Percentiles rank a stretch among this genome's conserved stretches.
phyloP scores from a whole-genome alignment of 73 alveolate species.

The Uronychia setigera region DNA sequence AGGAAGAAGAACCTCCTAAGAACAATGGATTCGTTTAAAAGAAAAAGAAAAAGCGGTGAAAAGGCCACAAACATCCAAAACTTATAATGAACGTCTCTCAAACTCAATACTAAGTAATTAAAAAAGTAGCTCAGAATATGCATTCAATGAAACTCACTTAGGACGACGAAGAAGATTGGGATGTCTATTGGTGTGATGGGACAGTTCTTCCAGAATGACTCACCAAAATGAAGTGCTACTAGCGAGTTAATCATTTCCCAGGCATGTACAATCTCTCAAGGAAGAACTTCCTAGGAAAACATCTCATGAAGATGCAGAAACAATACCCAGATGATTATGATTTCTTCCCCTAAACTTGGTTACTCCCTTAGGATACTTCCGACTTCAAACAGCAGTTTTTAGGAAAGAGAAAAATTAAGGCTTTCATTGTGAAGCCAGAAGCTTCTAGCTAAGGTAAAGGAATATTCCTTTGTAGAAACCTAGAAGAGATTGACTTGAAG shows the following conservation, averaged over 20 bases:
- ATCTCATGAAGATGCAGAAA: neutral
- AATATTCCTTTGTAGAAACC: conserved; percentile 38
- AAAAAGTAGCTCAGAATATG: conserved; percentile 42
- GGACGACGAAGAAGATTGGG: conserved; percentile 10
- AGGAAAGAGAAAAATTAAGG: conserved; percentile 50
- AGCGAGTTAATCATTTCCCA: conserved; percentile 9
- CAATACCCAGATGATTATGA: neutral
- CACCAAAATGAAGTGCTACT: neutral
- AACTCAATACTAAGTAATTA: conserved; percentile 49
- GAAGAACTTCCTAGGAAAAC: neutral
- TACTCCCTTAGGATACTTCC: neutral
- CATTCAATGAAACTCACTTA: neutral
- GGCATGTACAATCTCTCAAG: neutral
- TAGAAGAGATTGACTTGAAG: conserved; percentile 40
- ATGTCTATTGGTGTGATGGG: neutral
- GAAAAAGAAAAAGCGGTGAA: no score
- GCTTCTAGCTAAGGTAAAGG: conserved; percentile 64
- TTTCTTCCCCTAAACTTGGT: conserved; percentile 6
- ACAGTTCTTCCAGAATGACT: conserved; percentile 4
- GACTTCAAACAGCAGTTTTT: neutral
- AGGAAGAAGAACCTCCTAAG: no score
- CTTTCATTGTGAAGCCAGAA: conserved; percentile 79
- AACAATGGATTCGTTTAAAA: no score
- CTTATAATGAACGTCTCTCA: no score
- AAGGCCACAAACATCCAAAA: no score